Evolutionary conservation across 2,329 filamentous ascomycete genomes (phyloP).

Genomic region (Chalaropsis ovoidea): DNA sequence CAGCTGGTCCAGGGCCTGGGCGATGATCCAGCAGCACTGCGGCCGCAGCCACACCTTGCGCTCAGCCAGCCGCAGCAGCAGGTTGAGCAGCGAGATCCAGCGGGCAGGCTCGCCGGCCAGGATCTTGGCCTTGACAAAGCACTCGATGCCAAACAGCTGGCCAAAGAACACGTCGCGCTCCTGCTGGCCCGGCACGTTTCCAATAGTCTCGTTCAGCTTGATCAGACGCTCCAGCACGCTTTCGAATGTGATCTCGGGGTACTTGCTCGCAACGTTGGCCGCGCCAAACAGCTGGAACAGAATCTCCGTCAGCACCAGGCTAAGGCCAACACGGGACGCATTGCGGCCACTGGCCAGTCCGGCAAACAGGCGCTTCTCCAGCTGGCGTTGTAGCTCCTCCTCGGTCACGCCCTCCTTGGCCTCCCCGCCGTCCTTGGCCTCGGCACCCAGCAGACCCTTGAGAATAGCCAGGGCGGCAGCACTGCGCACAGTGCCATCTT

Average conservation of each 20-base stretch:
- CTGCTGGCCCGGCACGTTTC: slow-evolving; percentile 56
- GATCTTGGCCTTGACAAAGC: slow-evolving; percentile 68
- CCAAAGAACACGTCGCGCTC: slow-evolving; percentile 78
- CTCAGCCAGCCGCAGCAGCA: slow-evolving; percentile 62
- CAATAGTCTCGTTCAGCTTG: slow-evolving; percentile 46
- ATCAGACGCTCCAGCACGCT: slow-evolving; percentile 44
- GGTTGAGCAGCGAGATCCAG: slow-evolving; percentile 59
- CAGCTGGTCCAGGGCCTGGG: slow-evolving; percentile 58
- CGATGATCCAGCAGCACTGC: slow-evolving; percentile 75
- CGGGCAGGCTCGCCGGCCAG: slow-evolving; percentile 49
- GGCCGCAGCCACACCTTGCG: slow-evolving; percentile 84
- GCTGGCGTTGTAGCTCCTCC: slow-evolving; percentile 46
- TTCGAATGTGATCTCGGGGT: slow-evolving; percentile 46
- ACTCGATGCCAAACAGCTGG: slow-evolving; percentile 75
- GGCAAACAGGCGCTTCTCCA: slow-evolving; percentile 63
- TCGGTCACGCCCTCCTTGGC: slow-evolving; percentile 36
- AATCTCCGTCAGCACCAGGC: slow-evolving; percentile 74
- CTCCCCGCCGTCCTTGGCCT: background rate
- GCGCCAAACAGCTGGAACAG: slow-evolving; percentile 58
- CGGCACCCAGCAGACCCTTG: slow-evolving; percentile 42
- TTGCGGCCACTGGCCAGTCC: slow-evolving; percentile 86
- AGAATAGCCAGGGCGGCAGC: slow-evolving; percentile 50
- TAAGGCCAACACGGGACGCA: slow-evolving; percentile 79
- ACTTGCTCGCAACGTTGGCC: slow-evolving; percentile 39
- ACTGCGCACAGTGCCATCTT: slow-evolving; percentile 47